Percentiles rank a stretch among this genome's conserved stretches.
phyloP scores from a whole-genome alignment of 1,139 yeast genomes.

The Zygosaccharomyces pseudobailii region DNA sequence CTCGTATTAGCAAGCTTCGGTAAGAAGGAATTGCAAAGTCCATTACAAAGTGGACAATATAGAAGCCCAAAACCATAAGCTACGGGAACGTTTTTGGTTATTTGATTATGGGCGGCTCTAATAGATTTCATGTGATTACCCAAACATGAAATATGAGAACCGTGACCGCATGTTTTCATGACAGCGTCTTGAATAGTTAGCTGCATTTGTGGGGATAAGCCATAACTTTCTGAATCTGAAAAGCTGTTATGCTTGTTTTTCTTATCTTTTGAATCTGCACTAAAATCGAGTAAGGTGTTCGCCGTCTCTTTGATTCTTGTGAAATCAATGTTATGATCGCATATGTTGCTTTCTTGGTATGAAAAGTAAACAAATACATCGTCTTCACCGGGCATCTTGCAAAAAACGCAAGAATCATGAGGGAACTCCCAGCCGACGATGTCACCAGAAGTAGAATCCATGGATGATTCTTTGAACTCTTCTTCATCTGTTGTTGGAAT shows the following conservation, averaged over 20 bases:
- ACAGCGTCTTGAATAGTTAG: constrained; percentile 37
- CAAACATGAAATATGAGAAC: constrained; percentile 82
- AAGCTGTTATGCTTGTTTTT: not conserved
- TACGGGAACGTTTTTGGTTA: constrained; percentile 80
- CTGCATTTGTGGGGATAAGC: not conserved
- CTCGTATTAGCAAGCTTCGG: constrained; percentile 41
- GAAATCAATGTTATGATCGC: constrained; percentile 21
- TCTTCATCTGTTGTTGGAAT: constrained; percentile 35
- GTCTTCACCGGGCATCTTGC: constrained; percentile 74
- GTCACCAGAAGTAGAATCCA: constrained; percentile 32
- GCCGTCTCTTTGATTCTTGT: not conserved
- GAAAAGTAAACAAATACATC: constrained; percentile 57
- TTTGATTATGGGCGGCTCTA: constrained; percentile 57
- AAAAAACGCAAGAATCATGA: constrained; percentile 75
- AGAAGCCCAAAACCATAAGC: constrained; percentile 67
- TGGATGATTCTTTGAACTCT: constrained; percentile 19
- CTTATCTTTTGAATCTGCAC: not conserved
- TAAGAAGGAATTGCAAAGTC: constrained; percentile 75
- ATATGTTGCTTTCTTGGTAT: constrained; percentile 28
- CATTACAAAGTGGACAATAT: constrained; percentile 86
- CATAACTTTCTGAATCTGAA: not conserved
- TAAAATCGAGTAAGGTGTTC: not conserved
- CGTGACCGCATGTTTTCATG: constrained; percentile 87
- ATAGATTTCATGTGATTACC: constrained; percentile 54
- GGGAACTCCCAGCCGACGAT: constrained; percentile 60